Percentiles rank a stretch among this genome's conserved stretches.
Conservation (phyloP, 371 early-diverging fungal species). For the Mycotypha africana region DNA sequence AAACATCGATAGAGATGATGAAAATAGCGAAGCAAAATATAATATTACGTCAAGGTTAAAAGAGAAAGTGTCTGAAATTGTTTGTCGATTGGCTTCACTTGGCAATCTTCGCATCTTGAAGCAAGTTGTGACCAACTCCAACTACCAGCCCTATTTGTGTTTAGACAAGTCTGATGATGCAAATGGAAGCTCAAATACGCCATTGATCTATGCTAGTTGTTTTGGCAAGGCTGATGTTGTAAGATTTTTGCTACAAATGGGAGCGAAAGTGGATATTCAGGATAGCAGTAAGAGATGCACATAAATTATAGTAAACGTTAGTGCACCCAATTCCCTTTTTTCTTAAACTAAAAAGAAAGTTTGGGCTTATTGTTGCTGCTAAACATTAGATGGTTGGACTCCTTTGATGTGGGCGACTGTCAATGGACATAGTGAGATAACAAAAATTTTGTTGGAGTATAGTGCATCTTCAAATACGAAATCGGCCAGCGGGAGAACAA, state of each 20-base stretch:
- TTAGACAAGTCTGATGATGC: conserved; percentile 49
- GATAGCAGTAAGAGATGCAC: conserved; percentile 71
- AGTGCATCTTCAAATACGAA: conserved; percentile 69
- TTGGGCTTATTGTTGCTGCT: background rate
- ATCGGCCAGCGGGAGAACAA: conserved; percentile 70
- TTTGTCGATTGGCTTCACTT: conserved; percentile 16
- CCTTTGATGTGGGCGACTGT: conserved; percentile 92
- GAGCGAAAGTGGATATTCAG: conserved; percentile 67
- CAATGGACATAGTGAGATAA: conserved; percentile 73
- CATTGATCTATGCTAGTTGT: conserved; percentile 82
- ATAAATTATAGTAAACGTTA: too few relatives aligned
- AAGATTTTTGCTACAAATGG: conserved; percentile 57
- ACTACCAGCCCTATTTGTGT: conserved; percentile 6
- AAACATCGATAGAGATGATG: too few relatives aligned
- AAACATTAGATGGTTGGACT: conserved; percentile 79
- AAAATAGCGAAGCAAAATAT: too few relatives aligned
- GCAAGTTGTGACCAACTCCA: conserved; percentile 5
- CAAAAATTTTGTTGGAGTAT: conserved; percentile 64
- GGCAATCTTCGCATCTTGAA: conserved; percentile 8
- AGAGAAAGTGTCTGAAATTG: conserved; percentile 1
- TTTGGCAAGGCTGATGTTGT: conserved; percentile 75
- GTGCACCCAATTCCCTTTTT: too few relatives aligned
- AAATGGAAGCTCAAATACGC: conserved; percentile 74
- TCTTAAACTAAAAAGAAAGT: background rate
- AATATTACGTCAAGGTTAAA: too few relatives aligned